Evolutionary conservation across 2,329 filamentous ascomycete genomes (phyloP), one percentile per base, ranked within the genome.

Genomic region (Alternaria sp.): DNA sequence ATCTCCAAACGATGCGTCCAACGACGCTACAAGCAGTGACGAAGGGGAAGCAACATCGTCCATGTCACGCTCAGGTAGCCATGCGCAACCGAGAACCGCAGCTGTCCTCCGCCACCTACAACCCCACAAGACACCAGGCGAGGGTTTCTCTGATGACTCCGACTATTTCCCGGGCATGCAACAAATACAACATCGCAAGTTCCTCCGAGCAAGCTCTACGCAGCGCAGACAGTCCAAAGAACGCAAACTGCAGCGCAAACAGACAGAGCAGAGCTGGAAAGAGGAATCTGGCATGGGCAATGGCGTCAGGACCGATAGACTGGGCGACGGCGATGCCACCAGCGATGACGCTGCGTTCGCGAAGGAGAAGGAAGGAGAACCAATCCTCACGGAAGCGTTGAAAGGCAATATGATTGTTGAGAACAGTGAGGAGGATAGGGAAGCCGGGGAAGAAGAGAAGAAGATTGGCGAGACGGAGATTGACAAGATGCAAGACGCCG

Each of bases 251-350:
- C 71, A 72, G 19, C 72, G 76, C 26, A 74, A 70, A 55, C 72
- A 74, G 63, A 75, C 74, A 1, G 77, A 79, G 61, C 74, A 79
- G 57, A 73, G 71, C 9, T 85, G 83, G 83, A 79, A 79, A 54
- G 74, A 76, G 17, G 81, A 85, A 66, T 83, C 81, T 28, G 84
- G 84, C 1, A 85, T 86, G 83, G 81, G 81, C 0, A 68, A 64
- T 3, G 83, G 83, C 2, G 76, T 77, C 19, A 72, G 78, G 40
- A 83, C 83, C 0, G 83, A 86, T 69, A 73, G 80, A 6, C 71
- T 86, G 15, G 83, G 83, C 1, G 83, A 85, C 43, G 73, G 73
- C 15, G 74, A 77, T 21, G 71, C 62, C 0, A 71, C 68, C 4
- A 73, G 72, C 43, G 73, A 74, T 17, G 68, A 73, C 1, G 69